These are phyloP conservation scores for Ophiostoma sp. DNA, from an alignment of 2,329 filamentous ascomycete genomes.

Conservation along the genomic window DNA sequence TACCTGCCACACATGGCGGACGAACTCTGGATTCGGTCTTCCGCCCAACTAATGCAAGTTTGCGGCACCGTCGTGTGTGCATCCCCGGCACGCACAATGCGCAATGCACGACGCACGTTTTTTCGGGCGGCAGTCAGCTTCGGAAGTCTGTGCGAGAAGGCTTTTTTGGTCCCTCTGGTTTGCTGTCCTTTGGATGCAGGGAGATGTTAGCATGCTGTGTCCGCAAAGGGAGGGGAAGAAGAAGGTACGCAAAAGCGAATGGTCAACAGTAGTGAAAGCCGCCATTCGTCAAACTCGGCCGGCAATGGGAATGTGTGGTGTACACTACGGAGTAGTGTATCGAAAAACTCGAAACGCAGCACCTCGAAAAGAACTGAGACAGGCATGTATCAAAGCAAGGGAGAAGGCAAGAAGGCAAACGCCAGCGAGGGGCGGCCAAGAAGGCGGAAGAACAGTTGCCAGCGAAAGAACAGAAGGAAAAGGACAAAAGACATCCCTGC, in stretches of 20 bases:
- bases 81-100: slow-evolving; percentile 3
- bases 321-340: no score
- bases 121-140: not conserved
- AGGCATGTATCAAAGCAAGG: slow-evolving; percentile 15
- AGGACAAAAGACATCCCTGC: not conserved
- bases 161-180: not conserved
- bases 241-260: not conserved
- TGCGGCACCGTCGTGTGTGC: not conserved
- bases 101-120: not conserved
- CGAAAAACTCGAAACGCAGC: not conserved
- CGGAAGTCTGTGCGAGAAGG: not conserved
- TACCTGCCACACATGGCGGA: not conserved
- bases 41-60: not conserved
- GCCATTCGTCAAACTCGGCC: slow-evolving; percentile 35
- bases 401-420: not conserved
- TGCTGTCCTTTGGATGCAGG: not conserved
- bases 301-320: slow-evolving; percentile 40
- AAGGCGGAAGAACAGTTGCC: not conserved
- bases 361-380: not conserved
- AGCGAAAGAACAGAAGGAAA: no score
- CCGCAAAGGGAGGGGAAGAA: not conserved
- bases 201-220: not conserved
- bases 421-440: not conserved
- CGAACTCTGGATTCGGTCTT: not conserved
- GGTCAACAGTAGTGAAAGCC: not conserved